Evolutionary conservation across 2,329 filamentous ascomycete species (phyloP).

Genomic region (Fusarium mundagurra): DNA sequence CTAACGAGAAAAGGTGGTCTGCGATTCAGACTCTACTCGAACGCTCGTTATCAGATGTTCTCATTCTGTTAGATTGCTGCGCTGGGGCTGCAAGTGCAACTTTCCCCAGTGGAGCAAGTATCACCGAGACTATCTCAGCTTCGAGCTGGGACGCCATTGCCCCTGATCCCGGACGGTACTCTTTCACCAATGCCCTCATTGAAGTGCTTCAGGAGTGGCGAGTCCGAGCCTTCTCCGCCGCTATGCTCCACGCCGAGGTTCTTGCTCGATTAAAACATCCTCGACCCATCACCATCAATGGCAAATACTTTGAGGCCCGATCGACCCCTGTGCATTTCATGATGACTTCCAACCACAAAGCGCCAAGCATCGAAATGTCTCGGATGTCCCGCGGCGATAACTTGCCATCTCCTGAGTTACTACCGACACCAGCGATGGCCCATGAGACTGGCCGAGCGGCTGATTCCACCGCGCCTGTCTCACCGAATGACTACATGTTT

Average conservation of each 20-base stretch:
- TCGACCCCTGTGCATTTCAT: slow-evolving; percentile 71
- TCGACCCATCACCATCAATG: slow-evolving; percentile 65
- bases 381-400: slow-evolving; percentile 45
- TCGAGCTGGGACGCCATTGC: slow-evolving; percentile 71
- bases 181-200: slow-evolving; percentile 68
- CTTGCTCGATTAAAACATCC: slow-evolving; percentile 69
- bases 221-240: slow-evolving; percentile 63
- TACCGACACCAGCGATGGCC: slow-evolving; percentile 28
- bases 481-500: slow-evolving; percentile 43
- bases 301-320: slow-evolving; percentile 65
- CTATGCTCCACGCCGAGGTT: slow-evolving; percentile 69
- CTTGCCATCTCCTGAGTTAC: slow-evolving; percentile 35
- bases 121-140: slow-evolving; percentile 70
- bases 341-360: slow-evolving; percentile 69
- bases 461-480: slow-evolving; percentile 32
- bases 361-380: slow-evolving; percentile 66
- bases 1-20: slow-evolving; percentile 58
- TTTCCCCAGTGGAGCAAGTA: slow-evolving; percentile 66
- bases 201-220: slow-evolving; percentile 69
- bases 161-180: slow-evolving; percentile 67
- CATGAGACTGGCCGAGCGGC: slow-evolving; percentile 42
- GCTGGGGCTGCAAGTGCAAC: slow-evolving; percentile 69
- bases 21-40: slow-evolving; percentile 69
- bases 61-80: slow-evolving; percentile 69
- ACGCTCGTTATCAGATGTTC: slow-evolving; percentile 64